Evolutionary conservation across 2,329 filamentous ascomycete species (phyloP), one percentile per base, ranked within the genome.

Genomic region (Sarocladiaceae sp.): DNA sequence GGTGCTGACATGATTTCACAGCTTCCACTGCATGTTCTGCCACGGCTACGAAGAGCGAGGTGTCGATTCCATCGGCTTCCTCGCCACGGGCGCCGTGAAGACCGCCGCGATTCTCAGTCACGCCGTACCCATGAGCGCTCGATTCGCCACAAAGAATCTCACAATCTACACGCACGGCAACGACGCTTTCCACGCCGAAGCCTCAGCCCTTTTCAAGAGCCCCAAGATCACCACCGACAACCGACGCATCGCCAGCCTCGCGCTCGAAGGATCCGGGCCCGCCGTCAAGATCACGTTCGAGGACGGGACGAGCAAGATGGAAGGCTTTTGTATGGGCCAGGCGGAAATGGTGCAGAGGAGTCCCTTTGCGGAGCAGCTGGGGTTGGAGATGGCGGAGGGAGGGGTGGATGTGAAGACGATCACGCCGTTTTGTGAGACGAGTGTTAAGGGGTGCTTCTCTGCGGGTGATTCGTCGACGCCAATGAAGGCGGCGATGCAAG

Each of bases 21-120:
- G 68, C 34, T 80, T 75, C 50, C 76, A 80, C 51, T 82, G 76
- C 50, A 65, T 81, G 1, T 78, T 73, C 51, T 82, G 76, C 56
- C 68, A 80, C 49, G 78, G 78, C 4, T 81, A 68, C 54, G 78
- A 82, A 49, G 73, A 80, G 42, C 65, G 70, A 12, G 74, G 72
- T 2, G 55, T 58, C 3, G 52, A 60, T 0, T 69, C 69, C 0
- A 66, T 65, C 0, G 74, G 73, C 1, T 53, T 78, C 3, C 62
- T 80, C 3, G 70, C 67, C 2, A 60, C 62, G 10, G 68, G 63
- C 1, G 50, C 60, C 34, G 37, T 64, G 12, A 57, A 56, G 4
- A 53, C 51, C 6, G 34, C 60, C 0, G 50, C 57, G 9, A 55
- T 64, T 39, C 59, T 68, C 6, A 47, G 62, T 0, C 66, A 70